Base-by-base conservation (phyloP, 805 yeast species). In the Monosporozyma aerobia region DNA sequence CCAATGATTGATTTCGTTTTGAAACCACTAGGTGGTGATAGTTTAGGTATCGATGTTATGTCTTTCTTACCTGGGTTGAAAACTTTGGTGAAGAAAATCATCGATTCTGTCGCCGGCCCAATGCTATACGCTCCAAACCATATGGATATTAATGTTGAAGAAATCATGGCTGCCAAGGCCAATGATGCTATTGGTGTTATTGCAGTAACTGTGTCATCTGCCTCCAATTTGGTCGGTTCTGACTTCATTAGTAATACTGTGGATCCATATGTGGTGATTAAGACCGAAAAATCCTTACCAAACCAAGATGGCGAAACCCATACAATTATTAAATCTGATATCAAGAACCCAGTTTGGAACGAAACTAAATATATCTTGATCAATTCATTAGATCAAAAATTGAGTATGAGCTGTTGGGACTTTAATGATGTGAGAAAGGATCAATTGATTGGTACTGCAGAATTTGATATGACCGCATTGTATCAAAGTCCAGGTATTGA, bases 11-110 rank as follows among this genome's bases (percentile, higher is more conserved):
- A 84, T 63, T 87, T 85, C 65, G 84, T 82, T 22, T 77, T 87
- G 73, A 87, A 87, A 65, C 95, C 95, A 9, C 85, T 87, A 51
- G 94, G 94, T 66, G 94, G 95, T 71, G 92, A 87, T 65, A 83
- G 90, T n/a, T 76, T 87, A 55, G 95, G 95, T 56, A 63, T 87
- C 45, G 95, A 87, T 70, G 79, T 87, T 59, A 87, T 87, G 95
- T 82, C 90, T 2, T 76, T 86, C 59, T 77, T 87, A 57, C 95
- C 95, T 3, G 94, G 94, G 56, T 78, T 87, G 63, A 77, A 87
- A 25, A 73, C 81, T 2, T 82, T 86, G 62, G 90, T 87, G 51
- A 85, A 83, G 56, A 75, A 77, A 23, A 74, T 83, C 65, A 80
- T 87, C 63, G 85, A 87, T 67, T 71, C 86, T 48, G 83, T 72